Evolutionary conservation across 2,329 filamentous ascomycete species (phyloP).

Genomic region (Aspergillus novofumigatus): DNA sequence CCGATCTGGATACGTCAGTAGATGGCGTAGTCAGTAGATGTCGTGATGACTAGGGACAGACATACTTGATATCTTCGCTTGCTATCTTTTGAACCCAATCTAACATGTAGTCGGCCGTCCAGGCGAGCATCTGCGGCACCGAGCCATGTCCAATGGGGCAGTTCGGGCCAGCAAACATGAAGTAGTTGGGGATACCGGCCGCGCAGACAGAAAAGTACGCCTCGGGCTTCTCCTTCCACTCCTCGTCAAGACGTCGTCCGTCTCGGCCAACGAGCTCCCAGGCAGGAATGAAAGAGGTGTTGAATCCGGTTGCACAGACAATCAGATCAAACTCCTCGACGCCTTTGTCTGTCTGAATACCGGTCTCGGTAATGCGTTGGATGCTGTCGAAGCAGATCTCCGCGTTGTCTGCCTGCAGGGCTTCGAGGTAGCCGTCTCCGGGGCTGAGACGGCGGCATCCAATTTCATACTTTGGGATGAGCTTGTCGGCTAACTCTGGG

Average conservation of each 20-base stretch:
- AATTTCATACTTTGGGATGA: constrained; percentile 22
- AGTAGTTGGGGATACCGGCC: constrained; percentile 25
- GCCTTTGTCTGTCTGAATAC: constrained; percentile 17
- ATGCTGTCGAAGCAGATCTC: constrained; percentile 17
- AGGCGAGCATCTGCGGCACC: constrained; percentile 12
- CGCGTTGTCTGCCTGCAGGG: constrained; percentile 22
- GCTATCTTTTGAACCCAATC: constrained; percentile 26
- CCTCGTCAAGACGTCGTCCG: constrained; percentile 15
- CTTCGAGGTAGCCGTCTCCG: constrained; percentile 26
- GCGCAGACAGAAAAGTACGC: constrained; percentile 23
- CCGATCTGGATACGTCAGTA: constrained; percentile 6
- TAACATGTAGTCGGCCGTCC: constrained; percentile 22
- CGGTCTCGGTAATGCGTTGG: constrained; percentile 16
- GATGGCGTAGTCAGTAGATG: too few species aligned
- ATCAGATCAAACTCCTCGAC: constrained; percentile 25
- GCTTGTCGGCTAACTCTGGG: constrained; percentile 15
- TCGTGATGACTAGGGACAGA: background rate
- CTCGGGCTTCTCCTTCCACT: constrained; percentile 19
- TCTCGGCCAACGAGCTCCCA: constrained; percentile 32
- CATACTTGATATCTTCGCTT: constrained; percentile 13
- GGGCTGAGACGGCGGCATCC: constrained; percentile 28
- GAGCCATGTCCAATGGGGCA: constrained; percentile 20
- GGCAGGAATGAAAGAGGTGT: constrained; percentile 34
- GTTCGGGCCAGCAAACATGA: constrained; percentile 25
- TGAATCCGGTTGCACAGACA: constrained; percentile 41